Conservation (phyloP, 768 basidiomycete species). For the Auricularia sp. region DNA sequence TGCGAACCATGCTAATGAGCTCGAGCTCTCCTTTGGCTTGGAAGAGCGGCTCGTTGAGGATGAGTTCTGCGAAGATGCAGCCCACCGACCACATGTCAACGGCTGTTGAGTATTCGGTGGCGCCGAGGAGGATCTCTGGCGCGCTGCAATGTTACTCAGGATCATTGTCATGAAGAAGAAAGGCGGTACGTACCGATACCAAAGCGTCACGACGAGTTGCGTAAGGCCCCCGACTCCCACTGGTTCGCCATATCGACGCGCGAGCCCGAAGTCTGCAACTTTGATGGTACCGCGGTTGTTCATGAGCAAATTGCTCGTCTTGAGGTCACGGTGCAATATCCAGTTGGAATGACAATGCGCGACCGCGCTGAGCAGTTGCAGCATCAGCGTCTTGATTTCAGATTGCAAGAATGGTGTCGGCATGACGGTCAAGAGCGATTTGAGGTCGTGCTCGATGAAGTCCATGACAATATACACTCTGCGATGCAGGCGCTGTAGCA, state of each 20-base stretch:
- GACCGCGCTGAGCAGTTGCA: slow-evolving; percentile 88
- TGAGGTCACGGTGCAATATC: slow-evolving; percentile 96
- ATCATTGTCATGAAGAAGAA: slow-evolving; percentile 12
- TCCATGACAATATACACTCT: slow-evolving; percentile 99
- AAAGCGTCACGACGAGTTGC: slow-evolving; percentile 93
- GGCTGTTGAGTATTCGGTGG: slow-evolving; percentile 87
- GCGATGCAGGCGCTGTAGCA: slow-evolving; percentile 6
- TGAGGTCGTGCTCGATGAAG: slow-evolving; percentile 99
- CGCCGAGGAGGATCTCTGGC: slow-evolving; percentile 90
- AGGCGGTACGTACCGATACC: slow-evolving; percentile 74
- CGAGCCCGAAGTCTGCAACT: slow-evolving; percentile 96
- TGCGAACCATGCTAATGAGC: slow-evolving; percentile 61
- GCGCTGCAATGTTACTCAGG: slow-evolving; percentile 41
- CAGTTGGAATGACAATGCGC: slow-evolving; percentile 91
- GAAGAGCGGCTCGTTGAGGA: slow-evolving; percentile 92
- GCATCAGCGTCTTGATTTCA: slow-evolving; percentile 94
- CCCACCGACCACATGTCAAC: slow-evolving; percentile 99
- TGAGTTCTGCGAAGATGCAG: slow-evolving; percentile 94
- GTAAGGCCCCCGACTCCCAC: slow-evolving; percentile 95
- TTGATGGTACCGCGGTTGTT: slow-evolving; percentile 98
- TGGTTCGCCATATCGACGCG: slow-evolving; percentile 92
- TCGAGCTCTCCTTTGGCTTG: slow-evolving; percentile 95
- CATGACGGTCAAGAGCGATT: slow-evolving; percentile 90
- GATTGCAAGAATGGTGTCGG: slow-evolving; percentile 93
- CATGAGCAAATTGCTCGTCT: slow-evolving; percentile 96